Evolutionary conservation across 352 stramenopile species (phyloP), one percentile per base, ranked within the genome.

Genomic region (Phytopythium sindhum): DNA sequence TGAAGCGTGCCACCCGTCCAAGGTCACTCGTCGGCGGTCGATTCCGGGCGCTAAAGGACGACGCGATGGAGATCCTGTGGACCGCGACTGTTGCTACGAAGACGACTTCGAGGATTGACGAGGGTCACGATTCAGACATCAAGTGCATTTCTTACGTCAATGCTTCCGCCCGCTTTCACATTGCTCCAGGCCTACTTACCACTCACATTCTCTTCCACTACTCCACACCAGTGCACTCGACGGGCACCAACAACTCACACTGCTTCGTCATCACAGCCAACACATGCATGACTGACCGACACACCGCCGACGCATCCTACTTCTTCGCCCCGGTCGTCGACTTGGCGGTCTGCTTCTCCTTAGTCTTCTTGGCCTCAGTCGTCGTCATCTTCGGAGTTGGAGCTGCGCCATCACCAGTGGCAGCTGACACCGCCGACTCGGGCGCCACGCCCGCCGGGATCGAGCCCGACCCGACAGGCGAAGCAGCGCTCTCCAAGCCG

Each of bases 91-190:
- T 52, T 75, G 72, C 53, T 92, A 91, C 54, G 86, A 94, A 71
- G 84, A 93, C 53, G 86, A 92, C 60, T 94, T 94, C 70, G 86
- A 94, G 50, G 81, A 89, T 24, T 92, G 73, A 60, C 11, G 11
- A 45, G 17, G 29, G 51, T 26, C 28, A 10, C 48, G 17, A 35
- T 35, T 35, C 9, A 54, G 28, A 56, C 50, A 56, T 35, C 24
- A n/a, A 56, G 12, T 33, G 47, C 23, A 54, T 33, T 54, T 54
- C 19, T 33, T 54, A 17, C 26, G 23, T 24, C n/a, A 54, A 54
- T 54, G 47, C 23, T n/a, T n/a, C 24, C 47, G 4, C 15, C 14
- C 17, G 6, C 8, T 12, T 19, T 15, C 37, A 19, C 10, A 6
- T 44, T 19, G 37, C 37, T 44, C 10, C 37, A 44, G 37, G 19